Evolutionary conservation across 495 filamentous ascomycete genomes (phyloP).

Genomic region (Aspergillus cavernicola): DNA sequence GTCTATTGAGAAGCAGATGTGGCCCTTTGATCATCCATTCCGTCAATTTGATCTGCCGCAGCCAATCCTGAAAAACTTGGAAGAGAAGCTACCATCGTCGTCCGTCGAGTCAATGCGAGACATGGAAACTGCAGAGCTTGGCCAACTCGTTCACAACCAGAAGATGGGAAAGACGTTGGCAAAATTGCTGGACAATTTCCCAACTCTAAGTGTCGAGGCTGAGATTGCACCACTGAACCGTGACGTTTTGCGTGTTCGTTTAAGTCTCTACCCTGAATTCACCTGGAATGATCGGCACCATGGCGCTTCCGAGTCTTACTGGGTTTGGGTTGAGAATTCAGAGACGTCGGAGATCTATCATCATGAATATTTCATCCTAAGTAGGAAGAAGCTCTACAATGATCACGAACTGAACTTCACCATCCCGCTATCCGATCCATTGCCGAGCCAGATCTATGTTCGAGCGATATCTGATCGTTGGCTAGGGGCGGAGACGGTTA

Average conservation of each 20-base stretch:
- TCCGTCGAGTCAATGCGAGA: constrained; percentile 81
- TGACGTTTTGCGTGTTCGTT: constrained; percentile 83
- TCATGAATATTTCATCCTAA: constrained; percentile 94
- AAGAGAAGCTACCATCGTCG: constrained; percentile 64
- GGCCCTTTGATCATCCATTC: constrained; percentile 92
- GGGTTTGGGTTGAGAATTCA: constrained; percentile 98
- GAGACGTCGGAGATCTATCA: constrained; percentile 98
- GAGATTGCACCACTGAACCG: constrained; percentile 96
- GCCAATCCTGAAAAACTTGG: constrained; percentile 76
- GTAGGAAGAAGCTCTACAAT: constrained; percentile 81
- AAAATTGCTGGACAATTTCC: constrained; percentile 85
- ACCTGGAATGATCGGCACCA: constrained; percentile 95
- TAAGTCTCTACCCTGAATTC: constrained; percentile 85
- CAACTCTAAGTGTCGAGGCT: constrained; percentile 80
- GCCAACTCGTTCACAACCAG: constrained; percentile 84
- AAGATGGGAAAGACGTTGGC: constrained; percentile 76
- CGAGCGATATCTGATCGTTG: constrained; percentile 91
- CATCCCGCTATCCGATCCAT: constrained; percentile 86
- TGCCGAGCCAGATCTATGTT: constrained; percentile 94
- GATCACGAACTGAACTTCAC: constrained; percentile 98
- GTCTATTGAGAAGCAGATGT: constrained; percentile 91
- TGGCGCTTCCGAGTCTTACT: constrained; percentile 91
- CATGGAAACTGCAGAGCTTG: constrained; percentile 90
- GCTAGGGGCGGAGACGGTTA: constrained; percentile 96
- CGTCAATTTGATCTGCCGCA: constrained; percentile 90